Evolutionary conservation across 495 filamentous ascomycete species (phyloP).

Genomic region (Staphylotrichum tortipilum): DNA sequence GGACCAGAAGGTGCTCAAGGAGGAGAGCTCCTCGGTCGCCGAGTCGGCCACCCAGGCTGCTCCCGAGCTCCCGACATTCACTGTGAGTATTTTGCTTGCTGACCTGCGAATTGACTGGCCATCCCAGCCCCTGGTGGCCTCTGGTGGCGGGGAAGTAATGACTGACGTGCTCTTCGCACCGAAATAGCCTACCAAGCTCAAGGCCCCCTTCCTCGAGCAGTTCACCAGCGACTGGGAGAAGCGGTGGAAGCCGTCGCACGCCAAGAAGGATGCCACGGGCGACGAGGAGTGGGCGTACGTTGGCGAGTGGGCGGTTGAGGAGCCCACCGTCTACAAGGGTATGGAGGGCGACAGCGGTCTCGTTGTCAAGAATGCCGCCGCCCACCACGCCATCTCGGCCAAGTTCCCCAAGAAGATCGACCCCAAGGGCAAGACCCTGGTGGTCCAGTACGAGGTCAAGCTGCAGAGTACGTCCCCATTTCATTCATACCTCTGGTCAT

Average conservation of each 20-base stretch:
- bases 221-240: constrained; percentile 92
- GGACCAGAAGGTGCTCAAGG: constrained; percentile 50
- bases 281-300: constrained; percentile 98
- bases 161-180: too few relatives aligned
- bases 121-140: too few relatives aligned
- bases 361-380: constrained; percentile 91
- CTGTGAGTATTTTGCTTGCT: constrained; percentile 59
- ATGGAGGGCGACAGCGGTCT: constrained; percentile 95
- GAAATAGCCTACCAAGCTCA: constrained; percentile 69
- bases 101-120: too few relatives aligned
- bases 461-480: constrained; percentile 88
- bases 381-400: constrained; percentile 98
- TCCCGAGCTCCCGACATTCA: constrained; percentile 70
- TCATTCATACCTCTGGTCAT: too few relatives aligned
- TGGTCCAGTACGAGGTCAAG: constrained; percentile 99
- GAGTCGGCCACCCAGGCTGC: constrained; percentile 50
- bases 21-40: constrained; percentile 31
- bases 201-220: constrained; percentile 95
- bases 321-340: constrained; percentile 84
- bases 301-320: constrained; percentile 94
- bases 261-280: constrained; percentile 78
- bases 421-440: constrained; percentile 91
- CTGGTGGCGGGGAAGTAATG: too few relatives aligned
- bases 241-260: constrained; percentile 87
- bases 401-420: constrained; percentile 96